A percentile compares a stretch with the other conserved stretches of the same genome.
Evolutionary conservation across 2,329 filamentous ascomycete species (phyloP).

Genomic region (Pyrenochaeta sp.): DNA sequence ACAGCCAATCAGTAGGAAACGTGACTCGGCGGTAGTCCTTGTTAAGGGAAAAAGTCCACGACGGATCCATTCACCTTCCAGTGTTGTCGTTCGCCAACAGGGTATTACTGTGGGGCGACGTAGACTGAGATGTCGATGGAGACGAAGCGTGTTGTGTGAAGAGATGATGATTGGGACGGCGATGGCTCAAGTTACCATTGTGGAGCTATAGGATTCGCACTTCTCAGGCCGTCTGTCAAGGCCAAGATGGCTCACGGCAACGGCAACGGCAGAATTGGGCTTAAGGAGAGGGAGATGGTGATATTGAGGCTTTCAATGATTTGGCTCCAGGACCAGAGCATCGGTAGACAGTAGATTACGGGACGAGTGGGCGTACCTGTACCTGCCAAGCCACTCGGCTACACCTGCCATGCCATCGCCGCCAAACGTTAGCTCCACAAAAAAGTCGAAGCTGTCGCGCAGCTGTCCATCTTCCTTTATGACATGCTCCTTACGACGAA

Average conservation of each 20-base stretch:
- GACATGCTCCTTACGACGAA: constrained; percentile 7
- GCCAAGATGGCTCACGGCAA: not conserved
- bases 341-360: too few relatives aligned
- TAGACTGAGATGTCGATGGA: not conserved
- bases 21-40: constrained; percentile 29
- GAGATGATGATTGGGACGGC: constrained; percentile 7
- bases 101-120: constrained; percentile 6
- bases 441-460: constrained; percentile 33
- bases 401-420: constrained; percentile 16
- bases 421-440: constrained; percentile 23
- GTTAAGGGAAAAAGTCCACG: constrained; percentile 3
- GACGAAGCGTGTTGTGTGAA: constrained; percentile 8
- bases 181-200: not conserved
- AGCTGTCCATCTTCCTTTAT: not conserved
- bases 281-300: too few relatives aligned
- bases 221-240: not conserved
- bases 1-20: constrained; percentile 36
- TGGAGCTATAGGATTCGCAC: not conserved
- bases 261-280: not conserved
- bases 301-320: too few relatives aligned
- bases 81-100: constrained; percentile 6
- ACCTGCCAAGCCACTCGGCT: constrained; percentile 23
- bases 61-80: constrained; percentile 14
- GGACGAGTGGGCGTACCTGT: too few relatives aligned
- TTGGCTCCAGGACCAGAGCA: too few relatives aligned